Conservation (phyloP, 306 rosid species). For the Ochetophila trinervis region DNA sequence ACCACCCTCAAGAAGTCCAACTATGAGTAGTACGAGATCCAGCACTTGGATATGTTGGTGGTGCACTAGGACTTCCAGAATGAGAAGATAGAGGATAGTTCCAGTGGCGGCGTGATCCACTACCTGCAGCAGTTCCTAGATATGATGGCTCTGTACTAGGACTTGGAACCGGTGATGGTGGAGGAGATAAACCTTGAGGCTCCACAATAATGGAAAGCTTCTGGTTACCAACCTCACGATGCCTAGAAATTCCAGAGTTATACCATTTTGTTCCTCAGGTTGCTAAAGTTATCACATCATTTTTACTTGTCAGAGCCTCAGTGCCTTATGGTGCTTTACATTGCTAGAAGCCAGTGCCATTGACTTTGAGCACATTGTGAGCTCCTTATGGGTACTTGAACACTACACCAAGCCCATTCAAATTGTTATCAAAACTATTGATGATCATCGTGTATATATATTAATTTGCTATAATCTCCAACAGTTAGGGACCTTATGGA, state of each 20-base stretch:
- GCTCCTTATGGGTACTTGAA: constrained; percentile 27
- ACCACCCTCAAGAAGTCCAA: too few relatives aligned
- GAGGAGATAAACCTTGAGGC: background rate
- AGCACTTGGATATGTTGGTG: too few relatives aligned
- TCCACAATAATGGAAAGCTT: constrained; percentile 31
- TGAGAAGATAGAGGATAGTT: background rate
- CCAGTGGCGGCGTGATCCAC: background rate
- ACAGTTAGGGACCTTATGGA: too few relatives aligned
- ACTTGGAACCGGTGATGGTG: background rate
- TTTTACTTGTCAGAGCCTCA: constrained; percentile 14
- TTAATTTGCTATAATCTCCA: too few relatives aligned
- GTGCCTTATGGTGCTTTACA: constrained; percentile 10
- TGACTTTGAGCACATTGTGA: constrained; percentile 30
- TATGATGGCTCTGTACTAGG: background rate
- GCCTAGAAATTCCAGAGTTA: constrained; percentile 25
- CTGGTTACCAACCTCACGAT: constrained; percentile 23
- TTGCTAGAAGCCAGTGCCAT: constrained; percentile 28
- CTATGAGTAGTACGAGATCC: too few relatives aligned
- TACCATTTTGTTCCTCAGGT: constrained; percentile 35
- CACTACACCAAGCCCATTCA: constrained; percentile 11
- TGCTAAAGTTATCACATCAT: constrained; percentile 23
- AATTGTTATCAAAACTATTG: background rate
- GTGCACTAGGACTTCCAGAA: too few relatives aligned
- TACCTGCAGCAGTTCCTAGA: background rate
- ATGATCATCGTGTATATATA: too few relatives aligned